These are phyloP conservation scores for Hypoxylon perforatum DNA, from an alignment of 495 filamentous ascomycete species.

Conservation along the genomic window DNA sequence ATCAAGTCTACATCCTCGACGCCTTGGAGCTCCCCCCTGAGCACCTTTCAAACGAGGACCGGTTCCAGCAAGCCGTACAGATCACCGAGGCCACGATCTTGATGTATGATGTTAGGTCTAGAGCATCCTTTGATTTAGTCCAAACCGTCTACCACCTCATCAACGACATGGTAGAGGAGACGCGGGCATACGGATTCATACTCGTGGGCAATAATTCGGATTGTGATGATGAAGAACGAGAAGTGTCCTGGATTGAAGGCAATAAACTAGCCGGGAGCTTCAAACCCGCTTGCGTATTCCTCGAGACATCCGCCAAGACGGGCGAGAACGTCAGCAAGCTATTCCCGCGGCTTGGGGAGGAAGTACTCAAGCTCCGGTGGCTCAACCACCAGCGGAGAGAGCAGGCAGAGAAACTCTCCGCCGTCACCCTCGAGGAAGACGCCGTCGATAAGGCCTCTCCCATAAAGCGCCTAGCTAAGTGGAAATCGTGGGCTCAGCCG, in stretches of 20 bases:
- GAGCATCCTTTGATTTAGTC: slow-evolving; percentile 46
- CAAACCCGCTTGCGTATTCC: slow-evolving; percentile 38
- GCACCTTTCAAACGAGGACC: slow-evolving; percentile 46
- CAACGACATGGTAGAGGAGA: slow-evolving; percentile 30
- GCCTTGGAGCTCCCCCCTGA: slow-evolving; percentile 53
- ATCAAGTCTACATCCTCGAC: slow-evolving; percentile 48
- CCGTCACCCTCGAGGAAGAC: not conserved
- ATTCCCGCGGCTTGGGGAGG: slow-evolving; percentile 46
- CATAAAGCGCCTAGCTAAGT: slow-evolving; percentile 24
- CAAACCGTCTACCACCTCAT: slow-evolving; percentile 48
- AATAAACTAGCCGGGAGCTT: slow-evolving; percentile 37
- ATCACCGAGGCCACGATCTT: slow-evolving; percentile 56
- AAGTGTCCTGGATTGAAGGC: slow-evolving; percentile 45
- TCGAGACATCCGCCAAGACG: slow-evolving; percentile 54
- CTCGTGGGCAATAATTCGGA: slow-evolving; percentile 54
- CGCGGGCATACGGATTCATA: slow-evolving; percentile 47
- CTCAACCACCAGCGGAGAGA: slow-evolving; percentile 40
- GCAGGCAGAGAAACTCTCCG: slow-evolving; percentile 24
- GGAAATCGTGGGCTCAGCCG: slow-evolving; percentile 36
- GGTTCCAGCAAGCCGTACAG: slow-evolving; percentile 50
- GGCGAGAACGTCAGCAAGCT: slow-evolving; percentile 50
- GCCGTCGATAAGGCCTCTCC: slow-evolving; percentile 13
- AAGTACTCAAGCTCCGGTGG: slow-evolving; percentile 44
- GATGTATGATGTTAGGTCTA: slow-evolving; percentile 51
- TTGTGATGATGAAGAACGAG: slow-evolving; percentile 38